phyloP scores from a whole-genome alignment of 495 filamentous ascomycete genomes.

The Trichoderma virens region DNA sequence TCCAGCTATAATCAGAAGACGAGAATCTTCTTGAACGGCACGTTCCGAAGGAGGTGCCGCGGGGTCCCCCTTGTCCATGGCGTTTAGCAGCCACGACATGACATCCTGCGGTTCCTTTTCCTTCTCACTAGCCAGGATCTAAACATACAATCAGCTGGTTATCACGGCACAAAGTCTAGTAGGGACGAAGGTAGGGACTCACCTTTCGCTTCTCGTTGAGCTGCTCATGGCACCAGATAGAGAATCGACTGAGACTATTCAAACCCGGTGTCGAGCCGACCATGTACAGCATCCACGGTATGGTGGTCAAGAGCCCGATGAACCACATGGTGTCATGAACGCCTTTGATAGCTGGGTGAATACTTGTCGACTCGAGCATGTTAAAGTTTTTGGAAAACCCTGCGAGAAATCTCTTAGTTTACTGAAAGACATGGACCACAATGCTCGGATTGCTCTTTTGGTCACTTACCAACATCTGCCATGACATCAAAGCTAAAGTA shows the following conservation, averaged over 20 bases:
- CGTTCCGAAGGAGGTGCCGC: constrained; percentile 14
- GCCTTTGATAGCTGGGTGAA: constrained; percentile 22
- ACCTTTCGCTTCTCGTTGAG: constrained; percentile 14
- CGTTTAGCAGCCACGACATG: constrained; percentile 21
- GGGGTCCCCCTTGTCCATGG: constrained; percentile 15
- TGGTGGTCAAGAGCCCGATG: constrained; percentile 23
- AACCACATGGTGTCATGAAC: constrained; percentile 26
- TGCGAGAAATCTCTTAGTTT: not conserved
- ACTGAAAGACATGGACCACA: not conserved
- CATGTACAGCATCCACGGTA: constrained; percentile 30
- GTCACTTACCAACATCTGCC: constrained; percentile 15
- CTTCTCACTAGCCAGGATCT: not conserved
- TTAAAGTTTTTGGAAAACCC: constrained; percentile 23
- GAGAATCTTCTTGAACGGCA: constrained; percentile 15
- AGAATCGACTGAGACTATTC: constrained; percentile 8
- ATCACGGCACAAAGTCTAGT: no score
- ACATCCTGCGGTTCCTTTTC: constrained; percentile 17
- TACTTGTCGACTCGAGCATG: constrained; percentile 28
- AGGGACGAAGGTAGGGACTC: not conserved
- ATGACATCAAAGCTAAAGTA: constrained; percentile 27
- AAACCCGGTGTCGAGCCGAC: constrained; percentile 9
- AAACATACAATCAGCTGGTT: no score
- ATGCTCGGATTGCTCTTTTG: not conserved
- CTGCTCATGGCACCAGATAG: constrained; percentile 10
- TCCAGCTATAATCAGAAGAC: constrained; percentile 16